Base-by-base conservation (phyloP, 306 rosid species). In the Inga leiocalycina region DNA sequence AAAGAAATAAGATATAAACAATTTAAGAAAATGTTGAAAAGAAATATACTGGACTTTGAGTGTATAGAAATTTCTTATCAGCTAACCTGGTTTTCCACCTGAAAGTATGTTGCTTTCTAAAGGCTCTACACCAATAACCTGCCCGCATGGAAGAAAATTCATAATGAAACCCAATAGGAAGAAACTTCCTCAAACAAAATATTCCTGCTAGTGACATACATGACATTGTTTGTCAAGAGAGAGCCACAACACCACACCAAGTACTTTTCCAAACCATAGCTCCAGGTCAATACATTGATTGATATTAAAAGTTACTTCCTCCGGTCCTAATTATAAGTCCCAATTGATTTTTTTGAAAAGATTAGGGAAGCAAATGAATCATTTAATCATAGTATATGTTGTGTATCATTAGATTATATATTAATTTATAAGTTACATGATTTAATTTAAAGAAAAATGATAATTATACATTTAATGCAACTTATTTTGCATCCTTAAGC, bases 71-170 rank as follows among this genome's bases (percentile, higher is more conserved):
- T 67, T 75, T 76, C 70, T 71, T 80, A 84, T 79, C 76, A 46
- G 44, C 87, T 85, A 86, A 96, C 98, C 99, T 76, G 98, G 99
- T 84, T 96, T 96, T 89, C 99, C 99, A 54, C 99, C 99, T 5
- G 97, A 81, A 65, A 96, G 93, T 84, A 96, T 94, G 93, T 92
- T 96, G 86, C 99, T 96, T 89, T 94, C 99, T 6, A 88, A 69
- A 44, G 99, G 99, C 84, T 96, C 99, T 24, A 96, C 85, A 66
- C 99, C 99, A 87, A 96, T 88, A 78, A 96, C 89, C 99, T 96
- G 90, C 67, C 52, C 64, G 56, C 66, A 80, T 80, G 59, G 79
- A 61, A 85, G 45, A 89, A 65, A 71, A 75, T 45, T 56, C 65
- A 24, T 46, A 85, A 51, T 12, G 61, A 64, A 22, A 87, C 34